phyloP scores from a whole-genome alignment of 2,329 filamentous ascomycete genomes.

The Phyllosticta capitalensis region DNA sequence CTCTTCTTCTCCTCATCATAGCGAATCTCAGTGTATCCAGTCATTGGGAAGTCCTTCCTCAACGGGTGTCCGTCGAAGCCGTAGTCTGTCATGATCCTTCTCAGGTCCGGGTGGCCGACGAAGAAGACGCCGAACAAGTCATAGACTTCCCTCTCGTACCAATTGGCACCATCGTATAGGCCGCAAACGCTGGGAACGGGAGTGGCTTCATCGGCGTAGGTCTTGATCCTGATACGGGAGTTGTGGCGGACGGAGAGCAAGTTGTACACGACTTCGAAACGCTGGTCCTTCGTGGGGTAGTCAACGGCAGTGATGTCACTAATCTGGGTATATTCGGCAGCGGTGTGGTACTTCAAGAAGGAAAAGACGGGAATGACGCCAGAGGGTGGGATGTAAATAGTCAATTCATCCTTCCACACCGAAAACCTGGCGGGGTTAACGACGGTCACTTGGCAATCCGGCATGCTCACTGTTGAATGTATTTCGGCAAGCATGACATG shows the following conservation, averaged over 20 bases:
- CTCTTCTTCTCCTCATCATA: conserved; percentile 99
- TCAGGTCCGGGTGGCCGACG: conserved; percentile 83
- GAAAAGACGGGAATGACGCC: conserved; percentile 85
- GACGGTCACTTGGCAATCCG: neutral
- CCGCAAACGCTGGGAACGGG: conserved; percentile 81
- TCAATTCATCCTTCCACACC: conserved; percentile 98
- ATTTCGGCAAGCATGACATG: conserved; percentile 94
- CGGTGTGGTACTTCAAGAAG: conserved; percentile 96
- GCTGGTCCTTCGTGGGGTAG: conserved; percentile 88
- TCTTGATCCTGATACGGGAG: conserved; percentile 94
- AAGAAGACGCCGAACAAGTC: conserved; percentile 98
- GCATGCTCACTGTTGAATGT: conserved; percentile 66
- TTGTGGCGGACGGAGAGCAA: conserved; percentile 93
- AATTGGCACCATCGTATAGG: conserved; percentile 92
- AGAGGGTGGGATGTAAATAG: conserved; percentile 80
- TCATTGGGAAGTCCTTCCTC: conserved; percentile 95
- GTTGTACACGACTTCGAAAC: conserved; percentile 98
- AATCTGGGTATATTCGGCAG: conserved; percentile 91
- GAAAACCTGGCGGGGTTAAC: conserved; percentile 54
- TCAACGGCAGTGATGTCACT: conserved; percentile 90
- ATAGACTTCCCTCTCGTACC: conserved; percentile 98
- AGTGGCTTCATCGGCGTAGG: conserved; percentile 91
- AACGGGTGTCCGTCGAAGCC: conserved; percentile 96
- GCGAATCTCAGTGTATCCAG: conserved; percentile 94
- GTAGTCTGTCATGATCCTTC: conserved; percentile 98